Conservation (phyloP, 257 asterid species). For the Solanum appendiculatum region DNA sequence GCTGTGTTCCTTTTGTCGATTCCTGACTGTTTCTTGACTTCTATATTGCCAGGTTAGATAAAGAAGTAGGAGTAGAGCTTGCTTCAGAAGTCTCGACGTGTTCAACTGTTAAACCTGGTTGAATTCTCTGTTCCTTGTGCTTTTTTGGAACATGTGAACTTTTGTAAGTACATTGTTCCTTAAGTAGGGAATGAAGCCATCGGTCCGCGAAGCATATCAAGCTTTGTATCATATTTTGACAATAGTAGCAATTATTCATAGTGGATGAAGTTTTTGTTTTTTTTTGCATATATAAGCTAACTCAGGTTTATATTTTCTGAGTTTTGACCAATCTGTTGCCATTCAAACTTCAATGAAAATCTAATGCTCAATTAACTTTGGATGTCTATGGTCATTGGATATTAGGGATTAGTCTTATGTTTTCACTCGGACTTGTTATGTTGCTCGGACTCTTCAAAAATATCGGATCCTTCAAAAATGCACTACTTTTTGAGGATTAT, state of each 20-base stretch:
- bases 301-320: conserved; percentile 4
- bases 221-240: conserved; percentile 24
- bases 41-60: conserved; percentile 12
- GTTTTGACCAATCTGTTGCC: not conserved
- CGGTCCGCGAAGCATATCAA: conserved; percentile 48
- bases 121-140: conserved; percentile 15
- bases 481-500: not conserved
- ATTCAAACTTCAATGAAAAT: not conserved
- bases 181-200: conserved; percentile 63
- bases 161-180: conserved; percentile 11
- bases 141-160: conserved; percentile 25
- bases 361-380: not conserved
- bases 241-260: conserved; percentile 16
- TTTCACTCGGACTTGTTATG: not conserved
- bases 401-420: not conserved
- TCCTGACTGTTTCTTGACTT: not conserved
- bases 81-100: conserved; percentile 8
- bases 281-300: conserved; percentile 3
- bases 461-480: not conserved
- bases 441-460: not conserved
- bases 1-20: not conserved
- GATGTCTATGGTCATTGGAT: not conserved
- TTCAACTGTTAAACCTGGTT: conserved; percentile 9
- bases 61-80: conserved; percentile 11
- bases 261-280: conserved; percentile 11